Evolutionary conservation across 2,329 filamentous ascomycete species (phyloP), one percentile per base, ranked within the genome.

Genomic region (Lachnellula cervina): DNA sequence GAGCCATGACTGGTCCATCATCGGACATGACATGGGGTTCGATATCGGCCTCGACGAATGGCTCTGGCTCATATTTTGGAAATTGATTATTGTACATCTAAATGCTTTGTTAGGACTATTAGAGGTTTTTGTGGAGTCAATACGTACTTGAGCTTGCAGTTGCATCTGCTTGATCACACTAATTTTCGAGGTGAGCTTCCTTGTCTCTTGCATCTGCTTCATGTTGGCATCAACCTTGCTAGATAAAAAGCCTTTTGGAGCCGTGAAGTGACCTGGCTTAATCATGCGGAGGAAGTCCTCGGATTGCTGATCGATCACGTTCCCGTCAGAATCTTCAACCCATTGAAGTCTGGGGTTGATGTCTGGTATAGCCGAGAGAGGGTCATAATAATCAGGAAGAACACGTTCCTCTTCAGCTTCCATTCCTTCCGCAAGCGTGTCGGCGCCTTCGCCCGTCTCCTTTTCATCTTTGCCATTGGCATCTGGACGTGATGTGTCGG

Each of bases 131-230:
- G 17, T 5, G 5, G 19, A 2, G 38, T 2, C 25, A 4, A 37
- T 49, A 67, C 76, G 69, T 82, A 90, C 89, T 81, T 97, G 94
- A 51, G 91, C 90, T 71, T 99, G 94, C 52, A 97, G 84, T 74
- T 99, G 94, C 94, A 99, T 99, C 75, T 99, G 94, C 76, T 97
- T 99, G 70, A 99, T 94, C 59, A 99, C 90, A 49, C 90, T 87
- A 70, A 99, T 96, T 74, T 97, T 99, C 11, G 91, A 91, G 66
- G 91, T 96, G 32, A 99, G 81, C 70, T 97, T 97, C 64, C 94
- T 82, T 0, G 94, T 99, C 67, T 97, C 93, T 71, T 99, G 94
- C 80, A 99, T 92, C 69, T 97, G 92, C 58, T 84, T 84, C 73
- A 97, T 90, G 65, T 99, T 99, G 54, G 85, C 83, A 64, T 97